A percentile compares a stretch with the other conserved stretches of the same genome.
Evolutionary conservation across 2,329 filamentous ascomycete species (phyloP).

Genomic region (Colletotrichum sp.): DNA sequence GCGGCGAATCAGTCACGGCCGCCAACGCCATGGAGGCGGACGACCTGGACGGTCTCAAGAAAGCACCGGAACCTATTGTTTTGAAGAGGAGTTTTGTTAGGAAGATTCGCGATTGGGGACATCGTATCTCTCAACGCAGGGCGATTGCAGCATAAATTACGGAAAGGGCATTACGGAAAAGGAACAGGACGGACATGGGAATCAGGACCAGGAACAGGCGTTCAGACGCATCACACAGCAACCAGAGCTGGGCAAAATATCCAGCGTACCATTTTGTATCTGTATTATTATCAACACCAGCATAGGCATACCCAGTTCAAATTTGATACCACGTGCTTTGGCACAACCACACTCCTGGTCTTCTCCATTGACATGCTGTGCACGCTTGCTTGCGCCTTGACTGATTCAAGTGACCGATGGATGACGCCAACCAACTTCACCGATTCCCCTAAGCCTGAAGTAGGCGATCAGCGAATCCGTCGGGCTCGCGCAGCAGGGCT

Average conservation of each 20-base stretch:
- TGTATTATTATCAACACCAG: conserved; percentile 3
- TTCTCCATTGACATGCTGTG: background rate
- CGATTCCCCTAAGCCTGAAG: background rate
- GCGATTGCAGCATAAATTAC: background rate
- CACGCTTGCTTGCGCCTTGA: background rate
- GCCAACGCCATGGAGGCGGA: background rate
- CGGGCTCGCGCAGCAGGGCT: background rate
- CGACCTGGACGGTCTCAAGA: background rate
- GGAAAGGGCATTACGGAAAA: background rate
- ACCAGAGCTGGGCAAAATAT: background rate
- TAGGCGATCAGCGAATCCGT: background rate
- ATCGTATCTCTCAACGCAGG: conserved; percentile 6
- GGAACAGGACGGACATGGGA: background rate
- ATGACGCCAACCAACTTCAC: background rate
- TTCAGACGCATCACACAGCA: conserved; percentile 2
- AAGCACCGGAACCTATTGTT: background rate
- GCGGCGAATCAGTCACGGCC: conserved; percentile 3
- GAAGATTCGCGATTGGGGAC: conserved; percentile 20
- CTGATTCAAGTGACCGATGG: background rate
- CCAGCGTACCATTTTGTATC: background rate
- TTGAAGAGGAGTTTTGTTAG: conserved; percentile 7
- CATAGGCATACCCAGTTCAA: conserved; percentile 14
- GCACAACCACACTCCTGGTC: background rate
- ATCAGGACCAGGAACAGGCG: background rate
- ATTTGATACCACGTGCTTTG: conserved; percentile 5